Conservation (phyloP, 2,329 filamentous ascomycete species). For the Metarhizium rileyi region DNA sequence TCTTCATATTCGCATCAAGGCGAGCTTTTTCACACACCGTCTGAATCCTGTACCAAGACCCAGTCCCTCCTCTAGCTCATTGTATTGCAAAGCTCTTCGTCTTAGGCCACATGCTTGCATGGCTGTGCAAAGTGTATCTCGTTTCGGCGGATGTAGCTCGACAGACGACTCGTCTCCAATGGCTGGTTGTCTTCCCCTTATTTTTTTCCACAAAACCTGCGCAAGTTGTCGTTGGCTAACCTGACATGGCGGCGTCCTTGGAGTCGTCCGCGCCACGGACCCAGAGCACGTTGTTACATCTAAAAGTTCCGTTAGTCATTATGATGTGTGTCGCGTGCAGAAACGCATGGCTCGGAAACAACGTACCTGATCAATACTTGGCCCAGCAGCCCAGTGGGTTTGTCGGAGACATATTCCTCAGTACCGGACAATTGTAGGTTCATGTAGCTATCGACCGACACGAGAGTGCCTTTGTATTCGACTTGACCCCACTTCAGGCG, state of each 20-base stretch:
- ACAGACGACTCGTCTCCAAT: background rate
- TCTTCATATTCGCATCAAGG: background rate
- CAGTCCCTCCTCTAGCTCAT: background rate
- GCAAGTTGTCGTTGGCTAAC: background rate
- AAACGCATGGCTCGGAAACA: background rate
- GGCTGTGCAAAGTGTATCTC: background rate
- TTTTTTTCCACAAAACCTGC: background rate
- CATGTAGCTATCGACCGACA: slow-evolving; percentile 97
- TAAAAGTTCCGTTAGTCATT: slow-evolving; percentile 20
- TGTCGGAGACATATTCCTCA: slow-evolving; percentile 84
- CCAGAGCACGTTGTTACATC: slow-evolving; percentile 97
- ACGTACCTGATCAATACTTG: slow-evolving; percentile 82
- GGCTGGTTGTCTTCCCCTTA: background rate
- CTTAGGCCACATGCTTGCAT: background rate
- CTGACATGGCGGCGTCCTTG: slow-evolving; percentile 8
- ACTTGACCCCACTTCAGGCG: slow-evolving; percentile 97
- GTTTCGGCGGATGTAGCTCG: background rate
- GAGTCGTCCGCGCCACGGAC: slow-evolving; percentile 42
- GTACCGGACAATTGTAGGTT: slow-evolving; percentile 89
- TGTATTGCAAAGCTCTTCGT: background rate
- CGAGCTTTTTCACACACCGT: no score
- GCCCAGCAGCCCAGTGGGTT: slow-evolving; percentile 75
- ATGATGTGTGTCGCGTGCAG: background rate
- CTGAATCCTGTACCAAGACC: background rate
- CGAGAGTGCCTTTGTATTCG: slow-evolving; percentile 89